Conservation (phyloP, 192 early-diverging fungal genomes). For the Backusella macrospora region DNA sequence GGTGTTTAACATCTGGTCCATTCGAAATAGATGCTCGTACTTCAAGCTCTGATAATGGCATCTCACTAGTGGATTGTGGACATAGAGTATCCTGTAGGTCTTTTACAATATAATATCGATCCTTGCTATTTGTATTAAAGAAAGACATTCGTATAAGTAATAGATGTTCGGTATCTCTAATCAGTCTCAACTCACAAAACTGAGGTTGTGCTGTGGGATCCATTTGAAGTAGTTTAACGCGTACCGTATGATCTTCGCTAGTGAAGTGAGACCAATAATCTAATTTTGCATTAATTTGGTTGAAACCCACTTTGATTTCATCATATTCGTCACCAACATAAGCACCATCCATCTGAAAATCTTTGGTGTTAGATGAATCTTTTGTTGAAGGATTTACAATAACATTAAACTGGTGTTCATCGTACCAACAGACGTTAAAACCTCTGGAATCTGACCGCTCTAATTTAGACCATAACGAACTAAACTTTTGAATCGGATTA, state of each 20-base stretch:
- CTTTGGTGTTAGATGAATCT: not conserved
- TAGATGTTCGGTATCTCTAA: slow-evolving; percentile 32
- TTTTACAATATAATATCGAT: slow-evolving; percentile 22
- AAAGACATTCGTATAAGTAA: slow-evolving; percentile 36
- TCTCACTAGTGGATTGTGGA: not conserved
- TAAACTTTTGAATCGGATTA: slow-evolving; percentile 23
- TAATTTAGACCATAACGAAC: slow-evolving; percentile 35
- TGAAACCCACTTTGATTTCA: not conserved
- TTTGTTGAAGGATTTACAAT: slow-evolving; percentile 26
- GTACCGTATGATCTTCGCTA: slow-evolving; percentile 32
- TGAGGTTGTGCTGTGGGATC: not conserved
- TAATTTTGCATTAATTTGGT: not conserved
- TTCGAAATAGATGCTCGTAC: not conserved
- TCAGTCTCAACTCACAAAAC: slow-evolving; percentile 36
- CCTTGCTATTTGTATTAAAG: slow-evolving; percentile 32
- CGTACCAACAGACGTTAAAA: slow-evolving; percentile 53
- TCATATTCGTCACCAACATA: slow-evolving; percentile 17
- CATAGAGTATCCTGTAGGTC: slow-evolving; percentile 25
- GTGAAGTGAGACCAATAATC: slow-evolving; percentile 25
- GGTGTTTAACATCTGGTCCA: not conserved
- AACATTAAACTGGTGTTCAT: slow-evolving; percentile 47
- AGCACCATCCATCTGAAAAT: not conserved
- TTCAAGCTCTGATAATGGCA: not conserved
- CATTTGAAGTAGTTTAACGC: slow-evolving; percentile 28
- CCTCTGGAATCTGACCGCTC: slow-evolving; percentile 23